Evolutionary conservation across 2,329 filamentous ascomycete genomes (phyloP), one percentile per base, ranked within the genome.

Genomic region (Fusarium sp.): DNA sequence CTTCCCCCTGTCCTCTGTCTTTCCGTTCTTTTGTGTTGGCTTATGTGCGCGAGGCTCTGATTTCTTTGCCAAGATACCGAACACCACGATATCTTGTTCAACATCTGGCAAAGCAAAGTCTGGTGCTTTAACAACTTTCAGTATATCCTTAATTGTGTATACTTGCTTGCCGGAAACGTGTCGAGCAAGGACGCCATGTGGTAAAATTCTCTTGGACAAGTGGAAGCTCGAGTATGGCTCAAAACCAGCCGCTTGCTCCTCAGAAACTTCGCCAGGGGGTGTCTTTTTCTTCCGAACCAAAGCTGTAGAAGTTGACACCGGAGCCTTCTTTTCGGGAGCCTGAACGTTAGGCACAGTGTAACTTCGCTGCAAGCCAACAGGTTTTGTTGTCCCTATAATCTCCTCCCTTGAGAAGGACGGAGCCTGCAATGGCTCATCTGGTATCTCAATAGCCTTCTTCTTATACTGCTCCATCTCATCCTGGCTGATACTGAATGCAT

Each of bases 141-240:
- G 84, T 9, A 99, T 85, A 72, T 97, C 93, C 10, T 95, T 93
- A 69, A 99, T 87, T 3, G 88, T 88, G 74, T 94, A 92, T 5
- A 92, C 86, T 58, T 92, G 93, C 80, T 96, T 97, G 38, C 90
- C 90, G 10, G 91, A 86, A 19, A 99, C 86, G 7, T 93, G 93
- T 29, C 95, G 91, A 5, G 92, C 90, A 27, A 99, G 85, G 23
- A 93, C 91, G 27, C 89, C 88, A 80, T 98, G 95, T 4, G 94
- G 93, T 49, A 98, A 88, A 41, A 94, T 91, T 37, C 96, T 90
- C 70, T 91, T 94, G 9, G 92, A 93, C 19, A 99, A 87, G 79
- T 98, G 94, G 41, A 95, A 85, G 35, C 91, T 90, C 10, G 96
- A 98, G 80, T 95, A 97, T 5, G 93, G 89, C 76, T 99, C 96